These are phyloP conservation scores for Davidsoniella australis DNA, from an alignment of 2,329 filamentous ascomycete genomes.

Conservation along the genomic window DNA sequence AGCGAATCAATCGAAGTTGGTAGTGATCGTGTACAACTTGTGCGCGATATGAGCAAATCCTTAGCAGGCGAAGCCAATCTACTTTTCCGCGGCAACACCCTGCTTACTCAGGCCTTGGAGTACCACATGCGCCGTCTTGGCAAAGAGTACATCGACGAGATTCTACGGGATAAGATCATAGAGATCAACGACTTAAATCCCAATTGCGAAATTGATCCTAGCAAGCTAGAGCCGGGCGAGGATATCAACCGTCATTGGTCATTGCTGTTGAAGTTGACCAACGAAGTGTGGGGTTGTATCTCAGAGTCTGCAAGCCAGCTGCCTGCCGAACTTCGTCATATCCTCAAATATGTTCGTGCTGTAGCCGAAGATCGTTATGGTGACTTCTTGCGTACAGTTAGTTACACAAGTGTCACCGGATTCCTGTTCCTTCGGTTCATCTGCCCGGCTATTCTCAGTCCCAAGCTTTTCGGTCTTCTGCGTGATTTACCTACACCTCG, in stretches of 20 bases:
- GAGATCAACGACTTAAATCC: slow-evolving; percentile 84
- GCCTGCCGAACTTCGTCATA: slow-evolving; percentile 64
- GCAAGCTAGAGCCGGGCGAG: slow-evolving; percentile 46
- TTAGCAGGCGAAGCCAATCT: slow-evolving; percentile 80
- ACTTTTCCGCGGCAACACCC: slow-evolving; percentile 83
- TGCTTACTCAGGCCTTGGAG: slow-evolving; percentile 84
- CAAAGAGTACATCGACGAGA: slow-evolving; percentile 80
- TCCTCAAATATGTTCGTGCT: slow-evolving; percentile 79
- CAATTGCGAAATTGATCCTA: slow-evolving; percentile 90
- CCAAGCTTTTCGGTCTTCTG: slow-evolving; percentile 78
- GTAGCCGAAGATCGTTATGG: slow-evolving; percentile 91
- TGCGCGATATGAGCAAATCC: slow-evolving; percentile 63
- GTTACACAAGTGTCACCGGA: slow-evolving; percentile 86
- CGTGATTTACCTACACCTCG: slow-evolving; percentile 65
- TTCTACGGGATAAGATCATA: slow-evolving; percentile 65
- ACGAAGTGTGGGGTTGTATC: slow-evolving; percentile 74
- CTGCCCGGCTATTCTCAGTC: slow-evolving; percentile 88
- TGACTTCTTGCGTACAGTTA: slow-evolving; percentile 74
- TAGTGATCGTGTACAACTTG: slow-evolving; percentile 52
- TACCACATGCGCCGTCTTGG: slow-evolving; percentile 90
- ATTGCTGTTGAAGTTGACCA: slow-evolving; percentile 57
- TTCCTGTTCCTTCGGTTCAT: slow-evolving; percentile 93
- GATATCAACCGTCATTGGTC: slow-evolving; percentile 75
- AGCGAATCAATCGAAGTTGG: slow-evolving; percentile 47
- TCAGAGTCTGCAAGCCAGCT: slow-evolving; percentile 55